Conservation (phyloP, 2,329 filamentous ascomycete species). For the Xylariales sp. region DNA sequence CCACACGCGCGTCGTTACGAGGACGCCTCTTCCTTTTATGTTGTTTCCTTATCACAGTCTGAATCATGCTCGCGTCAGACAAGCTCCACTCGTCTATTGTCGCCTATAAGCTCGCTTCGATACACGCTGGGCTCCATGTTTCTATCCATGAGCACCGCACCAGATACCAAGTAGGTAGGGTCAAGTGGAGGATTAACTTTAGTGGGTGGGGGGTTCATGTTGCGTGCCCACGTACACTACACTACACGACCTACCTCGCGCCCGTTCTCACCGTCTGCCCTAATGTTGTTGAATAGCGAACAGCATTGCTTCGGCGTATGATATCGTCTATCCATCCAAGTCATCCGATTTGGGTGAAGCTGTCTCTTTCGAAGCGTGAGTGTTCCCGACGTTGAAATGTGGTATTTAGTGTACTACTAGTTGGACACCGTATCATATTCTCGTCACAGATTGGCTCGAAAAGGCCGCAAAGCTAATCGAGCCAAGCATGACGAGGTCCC, state of each 20-base stretch:
- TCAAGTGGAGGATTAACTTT: constrained; percentile 37
- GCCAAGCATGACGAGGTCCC: constrained; percentile 31
- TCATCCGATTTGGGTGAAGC: neutral
- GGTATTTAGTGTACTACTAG: neutral
- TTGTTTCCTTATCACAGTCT: constrained; percentile 24
- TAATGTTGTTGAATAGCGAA: neutral
- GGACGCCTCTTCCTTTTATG: constrained; percentile 40
- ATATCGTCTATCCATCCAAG: neutral
- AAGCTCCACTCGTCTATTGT: constrained; percentile 29
- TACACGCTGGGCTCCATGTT: constrained; percentile 21
- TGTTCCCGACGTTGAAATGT: neutral
- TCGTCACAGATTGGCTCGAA: constrained; percentile 1
- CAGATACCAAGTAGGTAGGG: neutral
- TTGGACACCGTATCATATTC: constrained; percentile 4
- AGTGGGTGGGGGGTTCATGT: constrained; percentile 26
- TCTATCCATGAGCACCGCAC: constrained; percentile 15
- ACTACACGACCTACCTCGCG: neutral
- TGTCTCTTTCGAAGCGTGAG: neutral
- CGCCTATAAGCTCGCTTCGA: constrained; percentile 24
- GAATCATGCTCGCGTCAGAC: constrained; percentile 17
- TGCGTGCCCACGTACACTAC: neutral
- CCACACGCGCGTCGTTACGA: constrained; percentile 11
- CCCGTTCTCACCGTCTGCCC: constrained; percentile 3
- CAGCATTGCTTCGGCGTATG: neutral
- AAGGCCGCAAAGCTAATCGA: constrained; percentile 27